Conservation (phyloP, 257 asterid genomes). For the Solanum chilense region DNA sequence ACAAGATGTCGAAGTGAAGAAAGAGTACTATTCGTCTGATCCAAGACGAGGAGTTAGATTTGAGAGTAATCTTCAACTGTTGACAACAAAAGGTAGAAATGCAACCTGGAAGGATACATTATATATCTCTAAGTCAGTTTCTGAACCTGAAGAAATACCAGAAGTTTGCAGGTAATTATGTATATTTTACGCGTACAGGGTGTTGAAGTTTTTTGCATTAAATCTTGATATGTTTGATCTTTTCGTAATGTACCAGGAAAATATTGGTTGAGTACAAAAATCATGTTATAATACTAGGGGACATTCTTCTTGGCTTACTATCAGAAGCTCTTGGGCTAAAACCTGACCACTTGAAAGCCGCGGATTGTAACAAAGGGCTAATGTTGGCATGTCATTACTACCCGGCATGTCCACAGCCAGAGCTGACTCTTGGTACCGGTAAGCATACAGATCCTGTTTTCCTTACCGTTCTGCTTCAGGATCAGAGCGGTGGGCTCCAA, state of each 20-base stretch:
- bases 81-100: conserved; percentile 10
- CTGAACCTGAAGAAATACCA: conserved; percentile 42
- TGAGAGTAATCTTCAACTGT: conserved; percentile 49
- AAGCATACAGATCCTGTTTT: conserved; percentile 57
- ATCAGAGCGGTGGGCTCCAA: conserved; percentile 66
- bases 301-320: conserved; percentile 29
- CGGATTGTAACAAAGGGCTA: conserved; percentile 32
- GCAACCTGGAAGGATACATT: conserved; percentile 74
- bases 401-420: conserved; percentile 67
- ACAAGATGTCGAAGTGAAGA: conserved; percentile 42
- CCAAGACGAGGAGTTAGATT: conserved; percentile 26
- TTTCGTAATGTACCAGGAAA: conserved; percentile 18
- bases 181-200: background rate
- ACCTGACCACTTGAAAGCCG: conserved; percentile 15
- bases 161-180: conserved; percentile 34
- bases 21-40: conserved; percentile 21
- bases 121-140: conserved; percentile 10
- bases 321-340: conserved; percentile 75
- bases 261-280: conserved; percentile 26
- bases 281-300: conserved; percentile 26
- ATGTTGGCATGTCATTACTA: conserved; percentile 45
- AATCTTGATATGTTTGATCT: background rate
- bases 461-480: conserved; percentile 52
- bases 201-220: background rate
- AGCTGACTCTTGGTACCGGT: conserved; percentile 48